A percentile compares a stretch with the other conserved stretches of the same genome.
Conservation (phyloP, 2,329 filamentous ascomycete species). For the Botrytis elliptica region DNA sequence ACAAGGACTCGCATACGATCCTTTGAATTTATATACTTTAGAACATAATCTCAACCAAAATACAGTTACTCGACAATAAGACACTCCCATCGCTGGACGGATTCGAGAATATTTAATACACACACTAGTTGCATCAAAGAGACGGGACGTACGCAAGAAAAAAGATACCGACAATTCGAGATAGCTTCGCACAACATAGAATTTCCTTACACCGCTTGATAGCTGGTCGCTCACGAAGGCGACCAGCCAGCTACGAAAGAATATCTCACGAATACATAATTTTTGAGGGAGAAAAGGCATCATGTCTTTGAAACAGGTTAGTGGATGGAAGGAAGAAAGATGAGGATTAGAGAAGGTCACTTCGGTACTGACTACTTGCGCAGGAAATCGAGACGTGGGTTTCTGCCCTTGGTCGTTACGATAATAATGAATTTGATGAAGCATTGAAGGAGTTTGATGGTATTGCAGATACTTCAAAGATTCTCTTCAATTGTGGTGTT, state of each 20-base stretch:
- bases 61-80: conserved; percentile 1
- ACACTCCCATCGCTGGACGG: conserved; percentile 19
- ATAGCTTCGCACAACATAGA: conserved; percentile 20
- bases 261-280: conserved; percentile 14
- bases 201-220: conserved; percentile 18
- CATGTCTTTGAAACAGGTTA: conserved; percentile 47
- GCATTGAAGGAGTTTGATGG: conserved; percentile 78
- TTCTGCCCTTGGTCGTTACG: conserved; percentile 82
- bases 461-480: conserved; percentile 95
- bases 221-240: conserved; percentile 29
- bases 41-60: conserved; percentile 13
- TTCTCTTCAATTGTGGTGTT: conserved; percentile 96
- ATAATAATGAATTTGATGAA: conserved; percentile 96
- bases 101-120: conserved; percentile 13
- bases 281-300: conserved; percentile 22
- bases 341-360: neutral
- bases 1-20: neutral
- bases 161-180: conserved; percentile 13
- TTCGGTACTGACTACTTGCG: conserved; percentile 13
- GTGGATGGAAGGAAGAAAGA: conserved; percentile 21
- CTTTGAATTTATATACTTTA: conserved; percentile 10
- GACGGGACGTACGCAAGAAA: neutral
- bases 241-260: conserved; percentile 26
- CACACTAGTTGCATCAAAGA: conserved; percentile 16
- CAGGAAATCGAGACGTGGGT: conserved; percentile 99